Percentiles rank a stretch among this genome's conserved stretches.
Conservation (phyloP, 2,329 filamentous ascomycete genomes). For the Teratosphaeria zuluensis region DNA sequence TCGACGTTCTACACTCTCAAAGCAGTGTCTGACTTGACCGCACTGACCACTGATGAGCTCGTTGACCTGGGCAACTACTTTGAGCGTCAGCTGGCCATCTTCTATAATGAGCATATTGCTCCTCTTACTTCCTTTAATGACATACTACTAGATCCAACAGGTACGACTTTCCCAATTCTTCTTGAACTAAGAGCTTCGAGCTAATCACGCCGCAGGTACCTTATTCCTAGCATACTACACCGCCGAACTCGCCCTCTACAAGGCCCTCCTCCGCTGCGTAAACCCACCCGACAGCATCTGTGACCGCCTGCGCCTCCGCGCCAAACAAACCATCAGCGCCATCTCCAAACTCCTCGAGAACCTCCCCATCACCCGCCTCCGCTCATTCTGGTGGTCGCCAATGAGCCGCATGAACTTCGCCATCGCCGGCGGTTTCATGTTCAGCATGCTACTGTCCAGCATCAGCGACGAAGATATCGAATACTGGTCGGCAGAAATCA, state of each 20-base stretch:
- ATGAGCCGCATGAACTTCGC: conserved; percentile 15
- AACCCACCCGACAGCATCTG: conserved; percentile 4
- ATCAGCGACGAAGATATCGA: conserved; percentile 11
- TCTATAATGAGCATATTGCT: conserved; percentile 7
- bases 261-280: conserved; percentile 11
- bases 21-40: conserved; percentile 6
- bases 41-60: conserved; percentile 5
- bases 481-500: conserved; percentile 14
- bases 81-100: conserved; percentile 10
- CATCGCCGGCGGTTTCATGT: conserved; percentile 14
- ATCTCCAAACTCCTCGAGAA: conserved; percentile 12
- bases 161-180: background rate
- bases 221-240: conserved; percentile 12
- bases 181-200: background rate
- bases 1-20: conserved; percentile 14
- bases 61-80: conserved; percentile 7
- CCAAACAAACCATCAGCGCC: conserved; percentile 7
- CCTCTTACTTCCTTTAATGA: conserved; percentile 5
- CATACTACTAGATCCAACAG: conserved; percentile 13
- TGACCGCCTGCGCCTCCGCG: conserved; percentile 5
- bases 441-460: conserved; percentile 13
- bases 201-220: conserved; percentile 4
- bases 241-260: conserved; percentile 11
- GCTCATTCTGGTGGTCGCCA: conserved; percentile 17
- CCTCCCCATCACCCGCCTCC: conserved; percentile 12